Evolutionary conservation across 1,284 basidiomycete genomes (phyloP).

Genomic region (Leccinum glutinopallens): DNA sequence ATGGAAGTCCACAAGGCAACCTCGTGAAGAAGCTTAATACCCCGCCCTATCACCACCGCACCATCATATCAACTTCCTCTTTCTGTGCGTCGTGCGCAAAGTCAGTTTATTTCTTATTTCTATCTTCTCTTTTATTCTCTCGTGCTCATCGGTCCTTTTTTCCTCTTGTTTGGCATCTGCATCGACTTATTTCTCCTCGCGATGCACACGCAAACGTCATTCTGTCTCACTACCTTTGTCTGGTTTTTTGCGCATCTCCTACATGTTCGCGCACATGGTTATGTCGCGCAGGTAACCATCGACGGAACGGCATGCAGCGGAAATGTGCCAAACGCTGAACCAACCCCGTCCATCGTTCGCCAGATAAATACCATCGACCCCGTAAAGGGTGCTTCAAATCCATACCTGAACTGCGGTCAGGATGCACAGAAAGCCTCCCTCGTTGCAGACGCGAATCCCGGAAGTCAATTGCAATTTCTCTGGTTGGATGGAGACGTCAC

Average conservation of each 20-base stretch:
- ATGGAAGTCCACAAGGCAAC: conserved; percentile 19
- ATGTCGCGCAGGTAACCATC: conserved; percentile 52
- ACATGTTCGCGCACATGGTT: conserved; percentile 60
- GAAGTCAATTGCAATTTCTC: conserved; percentile 56
- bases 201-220: conserved; percentile 1
- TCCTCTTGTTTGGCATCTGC: neutral
- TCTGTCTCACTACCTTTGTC: conserved; percentile 23
- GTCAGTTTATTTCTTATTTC: neutral
- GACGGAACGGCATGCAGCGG: conserved; percentile 59
- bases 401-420: conserved; percentile 65
- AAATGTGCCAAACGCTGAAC: conserved; percentile 48
- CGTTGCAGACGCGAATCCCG: conserved; percentile 63
- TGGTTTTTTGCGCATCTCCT: conserved; percentile 26
- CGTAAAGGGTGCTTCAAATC: conserved; percentile 63
- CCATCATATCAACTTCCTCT: neutral
- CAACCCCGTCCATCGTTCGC: conserved; percentile 57
- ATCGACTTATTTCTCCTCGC: neutral
- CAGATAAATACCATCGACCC: conserved; percentile 57
- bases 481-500: conserved; percentile 58
- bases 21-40: conserved; percentile 28
- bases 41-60: conserved; percentile 19
- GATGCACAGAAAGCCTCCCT: conserved; percentile 52
- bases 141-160: neutral
- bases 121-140: conserved; percentile 3
- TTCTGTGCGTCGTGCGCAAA: conserved; percentile 4